Evolutionary conservation across 2,329 filamentous ascomycete genomes (phyloP).

Genomic region (Xylaria sp.): DNA sequence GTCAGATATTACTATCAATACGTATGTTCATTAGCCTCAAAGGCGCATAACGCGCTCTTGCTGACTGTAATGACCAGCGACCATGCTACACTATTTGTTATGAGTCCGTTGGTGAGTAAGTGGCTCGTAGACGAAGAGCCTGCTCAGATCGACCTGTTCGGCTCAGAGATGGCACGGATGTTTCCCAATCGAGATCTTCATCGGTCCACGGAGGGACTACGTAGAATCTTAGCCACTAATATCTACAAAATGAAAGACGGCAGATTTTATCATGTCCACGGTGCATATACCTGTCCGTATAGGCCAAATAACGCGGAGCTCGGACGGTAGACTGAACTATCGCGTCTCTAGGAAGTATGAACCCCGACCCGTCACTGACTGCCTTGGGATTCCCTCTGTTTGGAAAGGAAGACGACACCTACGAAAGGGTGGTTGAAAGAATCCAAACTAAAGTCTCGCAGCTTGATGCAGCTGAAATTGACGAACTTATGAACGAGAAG

Average conservation of each 20-base stretch:
- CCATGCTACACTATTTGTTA: constrained; percentile 21
- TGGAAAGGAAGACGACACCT: constrained; percentile 12
- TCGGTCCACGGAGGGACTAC: not conserved
- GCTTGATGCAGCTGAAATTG: constrained; percentile 7
- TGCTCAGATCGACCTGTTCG: not conserved
- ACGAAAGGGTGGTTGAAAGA: constrained; percentile 4
- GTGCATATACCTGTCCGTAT: not conserved
- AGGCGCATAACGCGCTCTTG: not conserved
- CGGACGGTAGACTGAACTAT: not conserved
- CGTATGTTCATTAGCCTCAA: not conserved
- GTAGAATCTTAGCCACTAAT: constrained; percentile 14
- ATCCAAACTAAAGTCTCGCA: constrained; percentile 13
- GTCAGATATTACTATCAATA: constrained; percentile 23
- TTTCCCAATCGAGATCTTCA: constrained; percentile 21
- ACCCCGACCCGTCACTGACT: constrained; percentile 14
- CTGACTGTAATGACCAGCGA: constrained; percentile 2
- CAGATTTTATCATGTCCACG: constrained; percentile 18
- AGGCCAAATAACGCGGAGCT: not conserved
- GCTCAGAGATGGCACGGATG: not conserved
- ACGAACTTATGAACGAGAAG: constrained; percentile 20
- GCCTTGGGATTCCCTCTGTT: constrained; percentile 14
- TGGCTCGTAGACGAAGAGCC: constrained; percentile 12
- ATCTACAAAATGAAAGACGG: constrained; percentile 24
- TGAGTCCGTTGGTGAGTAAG: constrained; percentile 8
- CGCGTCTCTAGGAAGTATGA: constrained; percentile 11